A percentile compares a stretch with the other conserved stretches of the same genome.
These are phyloP conservation scores for Aspergillus ochraceoroseus DNA, from an alignment of 2,329 filamentous ascomycete species.

Conservation along the genomic window DNA sequence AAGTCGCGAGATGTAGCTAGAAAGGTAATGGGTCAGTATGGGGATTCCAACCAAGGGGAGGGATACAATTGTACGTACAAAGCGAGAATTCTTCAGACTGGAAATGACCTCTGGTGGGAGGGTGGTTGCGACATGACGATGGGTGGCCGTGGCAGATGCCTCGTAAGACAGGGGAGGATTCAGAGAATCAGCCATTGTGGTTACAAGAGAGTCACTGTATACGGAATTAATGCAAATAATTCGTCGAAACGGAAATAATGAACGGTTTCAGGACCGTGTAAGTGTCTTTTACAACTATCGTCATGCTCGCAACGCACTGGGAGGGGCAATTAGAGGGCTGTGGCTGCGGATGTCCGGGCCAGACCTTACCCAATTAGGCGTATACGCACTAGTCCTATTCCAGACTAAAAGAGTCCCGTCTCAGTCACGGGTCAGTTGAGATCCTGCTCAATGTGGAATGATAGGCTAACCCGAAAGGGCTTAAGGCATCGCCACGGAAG, in stretches of 20 bases:
- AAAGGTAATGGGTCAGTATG: slow-evolving; percentile 9
- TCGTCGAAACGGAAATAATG: too few relatives aligned
- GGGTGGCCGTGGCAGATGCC: slow-evolving; percentile 66
- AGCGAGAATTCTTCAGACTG: slow-evolving; percentile 90
- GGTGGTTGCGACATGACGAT: slow-evolving; percentile 63
- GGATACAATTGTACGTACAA: slow-evolving; percentile 55
- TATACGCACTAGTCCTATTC: slow-evolving; percentile 1
- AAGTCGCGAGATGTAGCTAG: slow-evolving; percentile 93
- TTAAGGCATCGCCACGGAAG: too few relatives aligned
- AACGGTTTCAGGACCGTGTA: too few relatives aligned
- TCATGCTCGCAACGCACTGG: background rate
- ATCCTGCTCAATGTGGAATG: background rate
- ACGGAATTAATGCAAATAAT: background rate
- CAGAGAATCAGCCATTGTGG: slow-evolving; percentile 44
- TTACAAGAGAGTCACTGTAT: background rate
- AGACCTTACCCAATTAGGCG: background rate
- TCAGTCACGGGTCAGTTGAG: too few relatives aligned
- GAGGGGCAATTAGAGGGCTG: background rate
- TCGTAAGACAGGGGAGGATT: slow-evolving; percentile 70
- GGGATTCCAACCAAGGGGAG: slow-evolving; percentile 15
- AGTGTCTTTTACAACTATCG: too few relatives aligned
- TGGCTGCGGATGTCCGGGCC: background rate
- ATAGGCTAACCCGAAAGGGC: too few relatives aligned
- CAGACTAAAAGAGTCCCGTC: slow-evolving; percentile 3
- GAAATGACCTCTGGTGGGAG: slow-evolving; percentile 81